Percentiles rank a stretch among this genome's conserved stretches.
Conservation (phyloP, 2,329 filamentous ascomycete genomes). For the Aspergillus uvarum region DNA sequence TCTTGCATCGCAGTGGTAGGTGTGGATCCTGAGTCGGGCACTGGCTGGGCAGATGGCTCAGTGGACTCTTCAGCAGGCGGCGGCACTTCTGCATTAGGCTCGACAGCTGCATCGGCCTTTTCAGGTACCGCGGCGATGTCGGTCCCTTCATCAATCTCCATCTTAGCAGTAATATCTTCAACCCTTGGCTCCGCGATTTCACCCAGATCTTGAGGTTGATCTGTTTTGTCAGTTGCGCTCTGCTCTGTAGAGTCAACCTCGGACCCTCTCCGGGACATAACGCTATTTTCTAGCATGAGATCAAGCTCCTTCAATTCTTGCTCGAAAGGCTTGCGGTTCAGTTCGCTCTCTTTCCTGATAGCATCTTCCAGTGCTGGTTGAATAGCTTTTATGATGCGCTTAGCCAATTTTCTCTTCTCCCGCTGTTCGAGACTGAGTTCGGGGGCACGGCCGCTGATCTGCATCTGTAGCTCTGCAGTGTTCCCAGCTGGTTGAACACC, state of each 20-base stretch:
- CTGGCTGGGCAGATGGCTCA: slow-evolving; percentile 2
- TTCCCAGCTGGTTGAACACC: slow-evolving; percentile 50
- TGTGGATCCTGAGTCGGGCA: slow-evolving; percentile 4
- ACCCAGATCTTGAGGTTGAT: slow-evolving; percentile 48
- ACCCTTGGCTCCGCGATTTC: slow-evolving; percentile 29
- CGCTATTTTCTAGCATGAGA: slow-evolving; percentile 66
- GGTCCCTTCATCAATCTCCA: slow-evolving; percentile 27
- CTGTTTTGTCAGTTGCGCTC: slow-evolving; percentile 41
- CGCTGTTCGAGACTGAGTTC: slow-evolving; percentile 64
- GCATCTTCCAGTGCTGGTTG: slow-evolving; percentile 76
- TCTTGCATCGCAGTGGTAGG: slow-evolving; percentile 10
- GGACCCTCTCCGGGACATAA: slow-evolving; percentile 55
- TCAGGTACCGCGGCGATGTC: slow-evolving; percentile 13
- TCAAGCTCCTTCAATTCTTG: slow-evolving; percentile 72
- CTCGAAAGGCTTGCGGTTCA: slow-evolving; percentile 69
- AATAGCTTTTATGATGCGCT: slow-evolving; percentile 80
- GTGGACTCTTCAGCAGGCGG: slow-evolving; percentile 12
- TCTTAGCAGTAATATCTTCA: slow-evolving; percentile 22
- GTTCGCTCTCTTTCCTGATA: slow-evolving; percentile 75
- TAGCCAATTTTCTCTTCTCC: slow-evolving; percentile 80
- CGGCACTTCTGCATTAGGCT: slow-evolving; percentile 16
- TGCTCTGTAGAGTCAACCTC: slow-evolving; percentile 45
- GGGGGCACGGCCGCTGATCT: slow-evolving; percentile 50
- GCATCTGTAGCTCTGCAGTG: slow-evolving; percentile 49
- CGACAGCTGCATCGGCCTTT: slow-evolving; percentile 9